phyloP scores from a whole-genome alignment of 2,329 filamentous ascomycete genomes.

The Aspergillus piperis region DNA sequence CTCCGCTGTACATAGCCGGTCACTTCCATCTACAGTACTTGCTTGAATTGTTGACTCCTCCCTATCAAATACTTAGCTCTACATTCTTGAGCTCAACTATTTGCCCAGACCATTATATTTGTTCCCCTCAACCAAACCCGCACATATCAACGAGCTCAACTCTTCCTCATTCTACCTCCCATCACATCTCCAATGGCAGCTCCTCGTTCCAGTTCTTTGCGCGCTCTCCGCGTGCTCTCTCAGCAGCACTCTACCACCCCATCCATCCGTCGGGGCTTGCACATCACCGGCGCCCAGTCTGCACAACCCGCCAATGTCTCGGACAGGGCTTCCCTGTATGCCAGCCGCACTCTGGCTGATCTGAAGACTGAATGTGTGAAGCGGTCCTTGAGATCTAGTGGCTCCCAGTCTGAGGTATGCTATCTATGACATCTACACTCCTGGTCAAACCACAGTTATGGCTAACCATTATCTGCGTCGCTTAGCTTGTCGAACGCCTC shows the following conservation, averaged over 20 bases:
- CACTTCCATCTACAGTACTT: slow-evolving; percentile 5
- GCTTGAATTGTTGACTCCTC: slow-evolving; percentile 13
- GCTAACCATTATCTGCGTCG: background rate
- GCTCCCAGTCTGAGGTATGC: slow-evolving; percentile 53
- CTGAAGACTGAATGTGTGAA: slow-evolving; percentile 55
- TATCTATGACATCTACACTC: slow-evolving; percentile 5
- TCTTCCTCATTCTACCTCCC: background rate
- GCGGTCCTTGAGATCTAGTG: slow-evolving; percentile 49
- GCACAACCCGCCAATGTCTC: slow-evolving; percentile 53
- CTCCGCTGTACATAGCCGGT: background rate
- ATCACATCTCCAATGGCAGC: slow-evolving; percentile 41
- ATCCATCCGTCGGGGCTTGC: slow-evolving; percentile 51
- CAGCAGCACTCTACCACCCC: slow-evolving; percentile 38
- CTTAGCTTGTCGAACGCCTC: slow-evolving; percentile 54
- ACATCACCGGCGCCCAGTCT: slow-evolving; percentile 62
- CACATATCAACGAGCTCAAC: background rate
- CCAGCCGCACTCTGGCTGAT: slow-evolving; percentile 54
- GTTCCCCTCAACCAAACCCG: background rate
- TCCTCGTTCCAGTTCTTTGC: slow-evolving; percentile 47
- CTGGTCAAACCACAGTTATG: background rate
- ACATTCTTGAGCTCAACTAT: slow-evolving; percentile 17
- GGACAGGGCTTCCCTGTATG: slow-evolving; percentile 54
- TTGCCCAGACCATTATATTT: slow-evolving; percentile 2
- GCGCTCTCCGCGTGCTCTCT: slow-evolving; percentile 47
- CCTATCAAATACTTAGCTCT: slow-evolving; percentile 10